Conservation (phyloP, 2,329 filamentous ascomycete species). For the Pestalotiopsis sp. region DNA sequence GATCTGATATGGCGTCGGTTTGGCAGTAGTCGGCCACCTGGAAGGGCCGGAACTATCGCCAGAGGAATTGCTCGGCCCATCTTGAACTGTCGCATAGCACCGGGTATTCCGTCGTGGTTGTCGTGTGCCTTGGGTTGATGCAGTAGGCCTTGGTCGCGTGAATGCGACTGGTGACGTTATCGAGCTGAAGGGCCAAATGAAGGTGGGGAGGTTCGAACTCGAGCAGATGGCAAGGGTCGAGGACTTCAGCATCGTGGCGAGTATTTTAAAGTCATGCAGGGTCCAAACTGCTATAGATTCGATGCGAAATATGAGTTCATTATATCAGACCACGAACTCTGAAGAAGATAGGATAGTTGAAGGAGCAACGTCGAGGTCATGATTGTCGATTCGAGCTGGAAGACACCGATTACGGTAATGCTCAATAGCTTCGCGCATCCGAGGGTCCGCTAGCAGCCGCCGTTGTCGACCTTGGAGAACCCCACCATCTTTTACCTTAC, state of each 20-base stretch:
- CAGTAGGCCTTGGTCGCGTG: neutral
- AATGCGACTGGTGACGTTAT: constrained; percentile 29
- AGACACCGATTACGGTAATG: neutral
- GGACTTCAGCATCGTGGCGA: constrained; percentile 33
- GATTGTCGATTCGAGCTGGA: neutral
- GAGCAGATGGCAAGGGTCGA: constrained; percentile 31
- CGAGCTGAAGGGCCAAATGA: constrained; percentile 22
- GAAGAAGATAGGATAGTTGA: neutral
- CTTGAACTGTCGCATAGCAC: constrained; percentile 30
- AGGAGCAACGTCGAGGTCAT: neutral
- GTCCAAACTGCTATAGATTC: neutral
- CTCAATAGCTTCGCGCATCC: neutral
- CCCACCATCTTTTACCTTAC: neutral
- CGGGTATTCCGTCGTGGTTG: neutral
- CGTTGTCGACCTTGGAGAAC: neutral
- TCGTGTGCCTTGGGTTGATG: neutral
- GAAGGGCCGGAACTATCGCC: neutral
- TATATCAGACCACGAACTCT: neutral
- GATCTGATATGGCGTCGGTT: constrained; percentile 89
- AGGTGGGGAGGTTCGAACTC: constrained; percentile 21
- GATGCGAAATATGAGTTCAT: neutral
- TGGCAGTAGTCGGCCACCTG: constrained; percentile 48
- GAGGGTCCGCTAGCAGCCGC: neutral
- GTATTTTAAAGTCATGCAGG: constrained; percentile 1
- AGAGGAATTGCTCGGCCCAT: constrained; percentile 17